Evolutionary conservation across 2,329 filamentous ascomycete species (phyloP), one percentile per base, ranked within the genome.

Genomic region (Botrytis porri): DNA sequence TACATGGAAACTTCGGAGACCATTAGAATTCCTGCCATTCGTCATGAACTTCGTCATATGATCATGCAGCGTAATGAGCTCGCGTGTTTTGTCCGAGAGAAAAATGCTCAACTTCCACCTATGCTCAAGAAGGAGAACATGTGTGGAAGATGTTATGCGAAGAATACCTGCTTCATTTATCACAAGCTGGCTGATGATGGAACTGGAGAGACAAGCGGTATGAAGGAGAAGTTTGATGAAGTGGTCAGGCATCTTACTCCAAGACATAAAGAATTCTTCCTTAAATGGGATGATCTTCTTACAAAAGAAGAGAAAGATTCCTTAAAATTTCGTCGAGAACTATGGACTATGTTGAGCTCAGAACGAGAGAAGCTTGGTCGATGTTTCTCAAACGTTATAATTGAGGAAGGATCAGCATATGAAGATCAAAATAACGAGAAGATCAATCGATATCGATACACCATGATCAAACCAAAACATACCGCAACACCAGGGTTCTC

Each of bases 291-390:
- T 81, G 88, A 91, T 69, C 86, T 99, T 22, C 85, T 99, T 54
- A 98, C 95, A 0, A 96, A 96, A 80, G 96, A 99, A 84, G 96
- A 99, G 81, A 93, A 92, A 78, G 94, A 97, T 78, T 90, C 92
- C 80, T 92, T 96, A 80, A 97, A 93, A 79, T 92, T 94, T 75
- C 90, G 94, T 75, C 88, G 94, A 76, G 96, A 99, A 81, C 85
- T 99, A 3, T 99, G 96, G 96, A 98, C 95, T 0, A 97, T 99
- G 93, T 84, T 95, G 35, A 98, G 96, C 80, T 86, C 85, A 0
- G 94, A 98, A 81, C 91, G 96, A 64, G 94, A 99, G 81, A 93
- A 92, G 79, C 86, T 95, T 16, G 95, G 95, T 2, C 89, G 95
- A 71, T 98, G 96, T 81, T 98, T 98, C 81, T 89, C 93, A 16